Evolutionary conservation across 2,329 filamentous ascomycete genomes (phyloP).

Genomic region (Zymoseptoria ardabiliae): DNA sequence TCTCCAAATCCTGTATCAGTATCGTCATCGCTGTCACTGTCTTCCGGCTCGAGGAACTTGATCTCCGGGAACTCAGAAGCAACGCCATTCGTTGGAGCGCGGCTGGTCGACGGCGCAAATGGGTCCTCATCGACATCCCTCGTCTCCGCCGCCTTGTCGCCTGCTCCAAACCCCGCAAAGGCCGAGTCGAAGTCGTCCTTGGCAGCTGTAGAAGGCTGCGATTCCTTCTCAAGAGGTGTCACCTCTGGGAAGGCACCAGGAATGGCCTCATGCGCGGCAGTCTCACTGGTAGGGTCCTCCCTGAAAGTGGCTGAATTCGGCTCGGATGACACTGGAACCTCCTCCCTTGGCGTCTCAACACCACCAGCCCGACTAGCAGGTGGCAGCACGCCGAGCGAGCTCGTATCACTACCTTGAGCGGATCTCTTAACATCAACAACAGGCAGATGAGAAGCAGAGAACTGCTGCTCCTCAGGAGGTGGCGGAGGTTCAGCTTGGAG

Average conservation of each 20-base stretch:
- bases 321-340: background rate
- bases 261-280: constrained; percentile 27
- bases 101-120: constrained; percentile 43
- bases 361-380: constrained; percentile 27
- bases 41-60: constrained; percentile 71
- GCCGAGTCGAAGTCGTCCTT: constrained; percentile 73
- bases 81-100: constrained; percentile 28
- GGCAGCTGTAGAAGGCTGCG: constrained; percentile 33
- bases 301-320: constrained; percentile 8
- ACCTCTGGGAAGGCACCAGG: constrained; percentile 46
- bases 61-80: constrained; percentile 80
- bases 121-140: constrained; percentile 20
- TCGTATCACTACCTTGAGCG: constrained; percentile 36
- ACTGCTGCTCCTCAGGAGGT: constrained; percentile 66
- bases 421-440: constrained; percentile 52
- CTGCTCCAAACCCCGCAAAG: constrained; percentile 63
- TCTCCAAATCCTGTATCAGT: constrained; percentile 69
- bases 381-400: constrained; percentile 45
- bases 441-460: constrained; percentile 68
- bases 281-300: constrained; percentile 14
- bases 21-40: constrained; percentile 58
- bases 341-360: constrained; percentile 20
- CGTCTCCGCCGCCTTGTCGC: constrained; percentile 21
- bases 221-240: constrained; percentile 41
- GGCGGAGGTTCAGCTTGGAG: constrained; percentile 54